A percentile compares a stretch with the other conserved stretches of the same genome.
Evolutionary conservation across 139 green algal species (phyloP).

Genomic region (Tetraselmis chui): DNA sequence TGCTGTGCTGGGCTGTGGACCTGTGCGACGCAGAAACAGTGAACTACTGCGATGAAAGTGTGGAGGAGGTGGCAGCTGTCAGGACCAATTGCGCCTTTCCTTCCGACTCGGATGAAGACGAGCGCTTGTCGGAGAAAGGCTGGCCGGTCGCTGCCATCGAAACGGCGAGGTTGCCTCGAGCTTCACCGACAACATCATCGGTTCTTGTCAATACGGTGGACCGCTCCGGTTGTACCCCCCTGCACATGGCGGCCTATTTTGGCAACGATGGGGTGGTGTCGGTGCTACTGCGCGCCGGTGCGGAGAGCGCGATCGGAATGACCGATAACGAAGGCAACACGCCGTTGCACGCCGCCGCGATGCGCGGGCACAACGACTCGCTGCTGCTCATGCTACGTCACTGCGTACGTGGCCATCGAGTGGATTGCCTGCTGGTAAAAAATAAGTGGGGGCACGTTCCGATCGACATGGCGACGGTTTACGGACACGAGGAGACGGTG

Average conservation of each 20-base stretch:
- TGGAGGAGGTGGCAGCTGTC: too few relatives aligned
- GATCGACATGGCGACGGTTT: not conserved
- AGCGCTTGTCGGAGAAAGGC: too few relatives aligned
- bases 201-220: not conserved
- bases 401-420: not conserved
- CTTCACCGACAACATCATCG: too few relatives aligned
- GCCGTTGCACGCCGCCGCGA: not conserved
- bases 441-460: not conserved
- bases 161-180: too few relatives aligned
- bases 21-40: too few relatives aligned
- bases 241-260: not conserved
- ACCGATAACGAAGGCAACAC: not conserved
- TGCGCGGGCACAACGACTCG: not conserved
- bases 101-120: too few relatives aligned
- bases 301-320: not conserved
- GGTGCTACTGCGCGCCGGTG: not conserved
- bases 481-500: not conserved
- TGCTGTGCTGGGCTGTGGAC: too few relatives aligned
- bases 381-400: not conserved
- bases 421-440: not conserved
- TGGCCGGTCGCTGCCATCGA: too few relatives aligned
- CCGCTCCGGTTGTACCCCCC: not conserved
- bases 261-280: not conserved
- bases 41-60: too few relatives aligned
- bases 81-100: too few relatives aligned